Percentiles rank a stretch among this genome's conserved stretches.
These are phyloP conservation scores for Stachybotrys chartarum DNA, from an alignment of 2,329 filamentous ascomycete species.

Conservation along the genomic window DNA sequence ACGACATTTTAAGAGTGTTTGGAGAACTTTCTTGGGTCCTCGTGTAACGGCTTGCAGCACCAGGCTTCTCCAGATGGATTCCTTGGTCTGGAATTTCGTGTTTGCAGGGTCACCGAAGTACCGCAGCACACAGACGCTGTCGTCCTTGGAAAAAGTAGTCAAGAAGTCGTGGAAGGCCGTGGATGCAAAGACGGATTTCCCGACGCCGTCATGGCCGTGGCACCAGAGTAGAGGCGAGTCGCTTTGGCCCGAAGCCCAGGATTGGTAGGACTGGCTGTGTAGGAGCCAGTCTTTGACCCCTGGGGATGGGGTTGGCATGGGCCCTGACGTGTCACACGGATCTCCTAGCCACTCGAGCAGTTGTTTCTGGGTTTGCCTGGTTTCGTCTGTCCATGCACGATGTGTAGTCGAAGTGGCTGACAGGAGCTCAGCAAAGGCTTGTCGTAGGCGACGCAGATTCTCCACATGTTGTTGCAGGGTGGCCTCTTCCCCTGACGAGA, in stretches of 20 bases:
- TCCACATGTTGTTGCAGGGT: neutral
- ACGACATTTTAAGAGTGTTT: neutral
- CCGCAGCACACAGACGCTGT: neutral
- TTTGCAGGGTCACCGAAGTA: neutral
- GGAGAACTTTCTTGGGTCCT: neutral
- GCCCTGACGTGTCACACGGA: neutral
- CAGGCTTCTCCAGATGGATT: neutral
- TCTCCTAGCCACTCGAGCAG: neutral
- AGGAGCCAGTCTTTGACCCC: neutral
- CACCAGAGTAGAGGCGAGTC: neutral
- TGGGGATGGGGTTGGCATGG: neutral
- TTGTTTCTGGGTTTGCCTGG: neutral
- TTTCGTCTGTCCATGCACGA: neutral
- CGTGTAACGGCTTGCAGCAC: neutral
- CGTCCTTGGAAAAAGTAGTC: no score
- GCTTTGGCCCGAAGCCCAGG: neutral
- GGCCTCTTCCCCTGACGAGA: neutral
- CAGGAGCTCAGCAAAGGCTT: neutral
- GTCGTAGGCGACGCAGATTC: neutral
- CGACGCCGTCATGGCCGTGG: neutral
- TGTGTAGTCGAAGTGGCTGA: neutral
- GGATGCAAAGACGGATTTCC: neutral
- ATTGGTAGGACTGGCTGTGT: neutral
- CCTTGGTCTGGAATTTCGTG: neutral
- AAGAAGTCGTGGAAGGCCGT: neutral